Base-by-base conservation (phyloP, 2,329 filamentous ascomycete genomes). In the Fusarium guadeloupense region DNA sequence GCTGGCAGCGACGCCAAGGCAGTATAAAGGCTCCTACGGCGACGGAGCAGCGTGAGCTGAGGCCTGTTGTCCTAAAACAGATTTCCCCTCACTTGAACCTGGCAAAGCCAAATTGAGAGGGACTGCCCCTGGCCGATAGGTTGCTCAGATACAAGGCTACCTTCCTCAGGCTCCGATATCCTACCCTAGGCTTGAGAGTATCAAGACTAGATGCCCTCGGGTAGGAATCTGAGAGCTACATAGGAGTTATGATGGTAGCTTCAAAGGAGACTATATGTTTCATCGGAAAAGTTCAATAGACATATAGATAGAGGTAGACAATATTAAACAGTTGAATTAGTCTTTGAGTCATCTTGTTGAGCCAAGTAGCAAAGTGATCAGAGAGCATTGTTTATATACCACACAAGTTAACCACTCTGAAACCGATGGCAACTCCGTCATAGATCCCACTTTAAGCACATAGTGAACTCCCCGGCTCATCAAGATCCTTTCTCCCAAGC, bases 41-140 rank as follows among this genome's bases (percentile, higher is more conserved):
- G 38, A 78, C 77, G 33, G 81, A 86, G 73, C 77, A 80, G 68
- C 71, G 74, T 38, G 75, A 83, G 65, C 60, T 83, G 54, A 76
- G 76, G 37, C 65, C 73, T 4, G 74, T 76, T 5, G 72, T 77
- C 37, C 71, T 80, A 46, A 62, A 68, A 20, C 64, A 68, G 23
- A 64, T 82, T 55, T 69, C 65, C 4, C 72, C 75, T 23, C 66
- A 64, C 78, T 46, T 80, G 74, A 51, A 53, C 21, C 35, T 64
- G n/a, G 19, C 28, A 5, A 14, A 31, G 20, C 38, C 60, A 10
- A 64, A 57, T 8, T 64, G 26, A 39, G 53, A n/a, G 35, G 9
- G n/a, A 34, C 4, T 9, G 19, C 12, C 9, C 17, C 10, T 21
- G 35, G 12, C 10, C 13, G 6, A n/a, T 13, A 20, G n/a, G 5